Conservation (phyloP, 2,329 filamentous ascomycete species). For the Microdochium bolleyi region DNA sequence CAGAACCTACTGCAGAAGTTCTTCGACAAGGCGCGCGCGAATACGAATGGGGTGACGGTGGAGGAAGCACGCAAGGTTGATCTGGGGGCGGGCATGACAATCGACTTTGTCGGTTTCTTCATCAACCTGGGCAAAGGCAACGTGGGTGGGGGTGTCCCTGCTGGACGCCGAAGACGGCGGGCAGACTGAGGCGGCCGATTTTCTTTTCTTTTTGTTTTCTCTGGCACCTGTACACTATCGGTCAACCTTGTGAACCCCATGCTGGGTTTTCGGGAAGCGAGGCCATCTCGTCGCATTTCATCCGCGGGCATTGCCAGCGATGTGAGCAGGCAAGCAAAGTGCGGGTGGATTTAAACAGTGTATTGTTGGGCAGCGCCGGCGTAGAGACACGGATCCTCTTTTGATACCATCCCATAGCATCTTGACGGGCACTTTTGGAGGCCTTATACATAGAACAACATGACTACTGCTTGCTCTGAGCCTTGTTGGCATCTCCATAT, state of each 20-base stretch:
- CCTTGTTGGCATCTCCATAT: not conserved
- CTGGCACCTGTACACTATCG: not conserved
- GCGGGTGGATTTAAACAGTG: not conserved
- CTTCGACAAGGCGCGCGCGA: constrained; percentile 32
- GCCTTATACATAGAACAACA: not conserved
- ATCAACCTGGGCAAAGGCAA: constrained; percentile 23
- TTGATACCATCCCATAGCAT: not conserved
- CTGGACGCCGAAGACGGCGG: constrained; percentile 7
- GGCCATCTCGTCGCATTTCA: not conserved
- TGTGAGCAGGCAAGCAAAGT: not conserved
- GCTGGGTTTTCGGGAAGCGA: too few species aligned
- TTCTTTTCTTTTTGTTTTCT: not conserved
- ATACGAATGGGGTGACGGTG: constrained; percentile 15
- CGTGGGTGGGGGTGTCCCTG: not conserved
- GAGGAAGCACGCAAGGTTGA: constrained; percentile 30
- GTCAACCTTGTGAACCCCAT: too few species aligned
- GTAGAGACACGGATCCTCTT: not conserved
- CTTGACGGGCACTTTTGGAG: not conserved
- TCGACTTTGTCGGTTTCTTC: constrained; percentile 41
- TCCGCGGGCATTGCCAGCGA: not conserved
- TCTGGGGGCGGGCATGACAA: constrained; percentile 34
- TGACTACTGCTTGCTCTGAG: not conserved
- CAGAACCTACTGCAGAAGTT: constrained; percentile 47
- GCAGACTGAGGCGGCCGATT: not conserved
- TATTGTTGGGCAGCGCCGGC: not conserved